phyloP scores from a whole-genome alignment of 306 rosid species.

The Castanea crenata region DNA sequence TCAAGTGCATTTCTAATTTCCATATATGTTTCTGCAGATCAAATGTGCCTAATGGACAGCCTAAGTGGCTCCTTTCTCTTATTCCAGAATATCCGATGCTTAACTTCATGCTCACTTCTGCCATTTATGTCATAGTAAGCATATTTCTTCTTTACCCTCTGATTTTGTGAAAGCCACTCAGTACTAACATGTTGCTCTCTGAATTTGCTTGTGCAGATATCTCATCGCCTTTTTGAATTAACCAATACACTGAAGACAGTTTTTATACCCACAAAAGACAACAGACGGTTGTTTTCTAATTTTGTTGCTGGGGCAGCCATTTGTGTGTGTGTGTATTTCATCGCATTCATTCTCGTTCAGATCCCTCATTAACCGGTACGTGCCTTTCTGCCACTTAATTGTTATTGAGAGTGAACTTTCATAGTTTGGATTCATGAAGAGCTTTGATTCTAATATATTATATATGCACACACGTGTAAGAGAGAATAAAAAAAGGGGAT shows the following conservation, averaged over 20 bases:
- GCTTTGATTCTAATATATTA: background rate
- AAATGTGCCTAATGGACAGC: conserved; percentile 91
- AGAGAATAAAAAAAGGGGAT: background rate
- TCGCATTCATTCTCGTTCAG: conserved; percentile 59
- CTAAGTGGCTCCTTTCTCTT: conserved; percentile 97
- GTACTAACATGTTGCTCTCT: conserved; percentile 21
- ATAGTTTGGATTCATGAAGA: background rate
- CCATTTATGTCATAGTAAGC: conserved; percentile 76
- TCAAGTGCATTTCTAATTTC: conserved; percentile 4
- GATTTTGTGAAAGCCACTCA: conserved; percentile 17
- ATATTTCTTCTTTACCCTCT: conserved; percentile 18
- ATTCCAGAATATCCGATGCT: conserved; percentile 91
- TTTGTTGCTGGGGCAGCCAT: conserved; percentile 62
- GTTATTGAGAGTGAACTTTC: background rate
- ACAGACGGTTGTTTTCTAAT: conserved; percentile 76
- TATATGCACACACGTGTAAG: background rate
- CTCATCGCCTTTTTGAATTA: conserved; percentile 86
- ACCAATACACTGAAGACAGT: conserved; percentile 80
- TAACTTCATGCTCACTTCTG: conserved; percentile 93
- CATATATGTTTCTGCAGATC: conserved; percentile 54
- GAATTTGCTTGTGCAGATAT: conserved; percentile 58
- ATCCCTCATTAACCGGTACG: conserved; percentile 68
- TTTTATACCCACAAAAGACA: conserved; percentile 84
- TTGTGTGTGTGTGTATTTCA: conserved; percentile 56
- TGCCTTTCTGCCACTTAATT: conserved; percentile 12